These are phyloP conservation scores for Colletotrichum sp. DNA, from an alignment of 2,329 filamentous ascomycete genomes.

Conservation along the genomic window DNA sequence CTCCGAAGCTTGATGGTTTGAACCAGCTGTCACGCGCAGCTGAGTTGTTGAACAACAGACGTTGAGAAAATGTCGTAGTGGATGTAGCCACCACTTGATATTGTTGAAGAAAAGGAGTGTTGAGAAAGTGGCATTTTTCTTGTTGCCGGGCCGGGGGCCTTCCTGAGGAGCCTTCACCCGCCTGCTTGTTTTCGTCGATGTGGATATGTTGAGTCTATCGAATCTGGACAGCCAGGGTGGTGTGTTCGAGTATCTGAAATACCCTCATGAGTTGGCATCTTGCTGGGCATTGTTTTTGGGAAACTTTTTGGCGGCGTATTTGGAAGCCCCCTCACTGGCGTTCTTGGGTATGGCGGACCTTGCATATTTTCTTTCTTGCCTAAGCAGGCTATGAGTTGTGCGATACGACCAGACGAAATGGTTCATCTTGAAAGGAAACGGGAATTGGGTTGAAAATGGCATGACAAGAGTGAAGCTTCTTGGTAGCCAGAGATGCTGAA, in stretches of 20 bases:
- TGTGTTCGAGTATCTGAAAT: slow-evolving; percentile 17
- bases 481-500: neutral
- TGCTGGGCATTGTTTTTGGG: slow-evolving; percentile 8
- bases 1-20: slow-evolving; percentile 56
- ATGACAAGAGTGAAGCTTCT: neutral
- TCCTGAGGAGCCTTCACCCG: neutral
- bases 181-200: neutral
- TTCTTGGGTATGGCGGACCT: neutral
- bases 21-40: slow-evolving; percentile 63
- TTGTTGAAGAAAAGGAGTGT: neutral
- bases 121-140: neutral
- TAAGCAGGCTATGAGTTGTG: neutral
- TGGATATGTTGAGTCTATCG: neutral
- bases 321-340: neutral
- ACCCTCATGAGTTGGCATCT: slow-evolving; percentile 22
- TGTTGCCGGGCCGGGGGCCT: neutral
- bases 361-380: slow-evolving; percentile 1
- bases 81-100: neutral
- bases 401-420: neutral
- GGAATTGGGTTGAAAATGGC: neutral
- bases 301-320: slow-evolving; percentile 9
- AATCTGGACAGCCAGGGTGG: neutral
- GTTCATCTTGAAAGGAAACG: neutral
- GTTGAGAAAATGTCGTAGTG: neutral
- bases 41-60: slow-evolving; percentile 59